Percentiles rank a stretch among this genome's conserved stretches.
Evolutionary conservation across 371 early-diverging fungal species (phyloP).

Genomic region (Zopfochytrium polystomum): DNA sequence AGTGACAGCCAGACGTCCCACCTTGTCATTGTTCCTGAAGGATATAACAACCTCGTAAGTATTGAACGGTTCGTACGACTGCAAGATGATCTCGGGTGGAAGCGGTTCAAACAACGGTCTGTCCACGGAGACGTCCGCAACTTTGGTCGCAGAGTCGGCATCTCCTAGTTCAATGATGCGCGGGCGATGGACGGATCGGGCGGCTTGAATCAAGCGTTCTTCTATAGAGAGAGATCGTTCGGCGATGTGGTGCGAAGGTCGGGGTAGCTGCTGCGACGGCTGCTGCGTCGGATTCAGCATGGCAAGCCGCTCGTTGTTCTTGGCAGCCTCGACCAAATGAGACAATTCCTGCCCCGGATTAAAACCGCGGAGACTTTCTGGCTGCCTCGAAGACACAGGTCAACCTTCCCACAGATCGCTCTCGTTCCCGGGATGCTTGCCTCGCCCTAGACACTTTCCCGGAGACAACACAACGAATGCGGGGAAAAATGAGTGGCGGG

Average conservation of each 20-base stretch:
- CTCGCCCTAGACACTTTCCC: too few species aligned
- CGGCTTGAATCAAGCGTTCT: constrained; percentile 24
- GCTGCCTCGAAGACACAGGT: too few species aligned
- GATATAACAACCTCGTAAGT: constrained; percentile 48
- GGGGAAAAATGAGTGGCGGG: too few species aligned
- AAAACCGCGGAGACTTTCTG: too few species aligned
- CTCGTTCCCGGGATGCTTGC: too few species aligned
- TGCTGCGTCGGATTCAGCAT: too few species aligned
- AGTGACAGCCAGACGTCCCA: constrained; percentile 11
- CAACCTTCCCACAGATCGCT: too few species aligned
- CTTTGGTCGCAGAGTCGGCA: constrained; percentile 21
- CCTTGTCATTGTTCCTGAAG: constrained; percentile 57
- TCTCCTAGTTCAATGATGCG: constrained; percentile 33
- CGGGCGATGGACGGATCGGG: constrained; percentile 3
- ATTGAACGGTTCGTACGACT: constrained; percentile 44
- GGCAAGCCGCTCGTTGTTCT: too few species aligned
- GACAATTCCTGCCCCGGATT: too few species aligned
- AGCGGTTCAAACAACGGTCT: constrained; percentile 48
- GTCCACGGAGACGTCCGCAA: constrained; percentile 43
- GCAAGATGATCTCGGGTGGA: constrained; percentile 46
- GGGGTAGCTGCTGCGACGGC: constrained; percentile 52
- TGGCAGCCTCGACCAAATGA: too few species aligned
- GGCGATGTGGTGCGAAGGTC: constrained; percentile 45
- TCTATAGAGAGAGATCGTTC: constrained; percentile 29
- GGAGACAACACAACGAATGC: too few species aligned